phyloP scores from a whole-genome alignment of 441 rosid species.

The Adansonia gregorii region DNA sequence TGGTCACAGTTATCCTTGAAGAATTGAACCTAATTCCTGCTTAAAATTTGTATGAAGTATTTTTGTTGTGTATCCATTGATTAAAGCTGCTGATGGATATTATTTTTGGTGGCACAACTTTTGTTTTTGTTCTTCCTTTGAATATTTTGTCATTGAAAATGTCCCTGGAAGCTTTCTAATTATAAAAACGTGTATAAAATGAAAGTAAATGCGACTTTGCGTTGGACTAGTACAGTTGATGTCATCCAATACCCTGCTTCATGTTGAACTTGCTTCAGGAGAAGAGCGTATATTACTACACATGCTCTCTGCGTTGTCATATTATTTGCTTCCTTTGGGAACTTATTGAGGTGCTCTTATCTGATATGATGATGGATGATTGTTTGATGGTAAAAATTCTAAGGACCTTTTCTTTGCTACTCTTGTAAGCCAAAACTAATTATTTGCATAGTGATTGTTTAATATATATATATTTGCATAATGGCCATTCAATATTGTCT shows the following conservation, averaged over 20 bases:
- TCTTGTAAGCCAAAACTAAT: background rate
- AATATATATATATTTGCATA: background rate
- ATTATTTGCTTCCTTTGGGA: background rate
- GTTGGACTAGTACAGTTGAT: background rate
- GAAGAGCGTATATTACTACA: background rate
- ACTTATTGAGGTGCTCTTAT: background rate
- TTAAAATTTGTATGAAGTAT: background rate
- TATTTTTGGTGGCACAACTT: background rate
- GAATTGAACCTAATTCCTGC: background rate
- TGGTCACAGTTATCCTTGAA: background rate
- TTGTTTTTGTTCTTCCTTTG: slow-evolving; percentile 16
- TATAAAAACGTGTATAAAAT: background rate
- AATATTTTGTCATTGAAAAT: background rate
- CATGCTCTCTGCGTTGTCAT: background rate
- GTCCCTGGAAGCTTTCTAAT: background rate
- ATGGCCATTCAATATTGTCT: background rate
- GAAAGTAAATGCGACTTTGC: background rate
- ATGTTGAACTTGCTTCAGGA: background rate
- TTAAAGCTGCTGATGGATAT: background rate
- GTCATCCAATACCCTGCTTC: background rate
- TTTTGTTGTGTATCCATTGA: background rate
- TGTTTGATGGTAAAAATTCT: background rate
- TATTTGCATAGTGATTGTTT: background rate
- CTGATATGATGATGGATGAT: background rate
- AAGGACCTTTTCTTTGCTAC: background rate